These are phyloP conservation scores for Friedmanniomyces endolithicus DNA, from an alignment of 495 filamentous ascomycete genomes.

Conservation along the genomic window DNA sequence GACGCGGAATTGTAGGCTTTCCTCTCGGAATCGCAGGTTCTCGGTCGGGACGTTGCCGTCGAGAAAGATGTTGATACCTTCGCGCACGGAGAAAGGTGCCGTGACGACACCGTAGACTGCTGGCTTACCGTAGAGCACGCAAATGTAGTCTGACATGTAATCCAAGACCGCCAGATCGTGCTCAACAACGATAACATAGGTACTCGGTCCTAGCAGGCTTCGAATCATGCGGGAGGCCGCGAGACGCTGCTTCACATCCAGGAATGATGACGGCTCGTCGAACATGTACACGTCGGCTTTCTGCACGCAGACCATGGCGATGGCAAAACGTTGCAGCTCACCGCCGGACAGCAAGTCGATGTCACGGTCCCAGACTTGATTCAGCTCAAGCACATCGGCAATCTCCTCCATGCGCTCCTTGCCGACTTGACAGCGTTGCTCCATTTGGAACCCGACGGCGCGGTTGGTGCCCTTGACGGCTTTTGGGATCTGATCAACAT, in stretches of 20 bases:
- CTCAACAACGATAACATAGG: constrained; percentile 97
- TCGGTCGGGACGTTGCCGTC: constrained; percentile 96
- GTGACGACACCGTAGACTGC: constrained; percentile 98
- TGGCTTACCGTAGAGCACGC: constrained; percentile 87
- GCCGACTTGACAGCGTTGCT: constrained; percentile 52
- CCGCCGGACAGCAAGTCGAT: constrained; percentile 84
- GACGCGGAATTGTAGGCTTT: constrained; percentile 92
- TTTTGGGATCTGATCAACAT: constrained; percentile 93
- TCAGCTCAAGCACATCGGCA: constrained; percentile 71
- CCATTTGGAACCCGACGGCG: constrained; percentile 62
- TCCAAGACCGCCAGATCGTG: constrained; percentile 97
- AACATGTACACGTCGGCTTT: constrained; percentile 99
- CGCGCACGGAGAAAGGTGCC: constrained; percentile 84
- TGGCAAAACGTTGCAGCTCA: constrained; percentile 95
- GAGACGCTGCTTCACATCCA: constrained; percentile 97
- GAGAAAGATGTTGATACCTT: constrained; percentile 99
- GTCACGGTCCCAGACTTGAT: constrained; percentile 76
- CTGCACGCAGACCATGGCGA: constrained; percentile 88
- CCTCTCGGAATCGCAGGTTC: constrained; percentile 95
- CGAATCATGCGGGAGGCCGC: constrained; percentile 86
- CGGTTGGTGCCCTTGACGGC: constrained; percentile 70
- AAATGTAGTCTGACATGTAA: constrained; percentile 96
- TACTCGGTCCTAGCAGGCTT: constrained; percentile 68
- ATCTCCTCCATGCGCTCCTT: constrained; percentile 69
- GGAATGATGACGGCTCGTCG: constrained; percentile 94